Conservation (phyloP, 2,329 filamentous ascomycete genomes). For the Calonectria hawksworthii region DNA sequence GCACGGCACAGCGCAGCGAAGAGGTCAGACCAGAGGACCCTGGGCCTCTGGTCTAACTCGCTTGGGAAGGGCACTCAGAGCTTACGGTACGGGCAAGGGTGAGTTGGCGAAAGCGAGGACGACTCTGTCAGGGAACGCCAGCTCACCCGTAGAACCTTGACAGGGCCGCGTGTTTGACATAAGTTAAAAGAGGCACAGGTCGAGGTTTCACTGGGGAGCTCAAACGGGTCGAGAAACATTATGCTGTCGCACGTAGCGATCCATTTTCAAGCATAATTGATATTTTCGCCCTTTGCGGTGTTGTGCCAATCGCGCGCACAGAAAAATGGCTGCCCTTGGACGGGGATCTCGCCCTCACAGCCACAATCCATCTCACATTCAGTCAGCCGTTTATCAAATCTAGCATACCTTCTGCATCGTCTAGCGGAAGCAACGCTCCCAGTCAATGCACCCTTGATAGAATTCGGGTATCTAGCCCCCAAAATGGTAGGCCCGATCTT, state of each 20-base stretch:
- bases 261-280: not conserved
- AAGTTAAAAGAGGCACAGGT: not conserved
- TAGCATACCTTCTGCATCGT: slow-evolving; percentile 8
- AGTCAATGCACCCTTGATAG: not conserved
- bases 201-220: not conserved
- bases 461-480: slow-evolving; percentile 14
- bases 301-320: not conserved
- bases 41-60: not conserved
- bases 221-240: not conserved
- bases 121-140: not conserved
- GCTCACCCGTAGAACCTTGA: not conserved
- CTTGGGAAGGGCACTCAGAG: not conserved
- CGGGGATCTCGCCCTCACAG: slow-evolving; percentile 16
- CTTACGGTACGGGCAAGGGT: not conserved
- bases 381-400: slow-evolving; percentile 17
- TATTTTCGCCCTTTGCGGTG: not conserved
- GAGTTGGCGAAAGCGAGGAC: slow-evolving; percentile 2
- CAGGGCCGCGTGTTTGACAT: not conserved
- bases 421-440: not conserved
- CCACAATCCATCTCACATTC: slow-evolving; percentile 15
- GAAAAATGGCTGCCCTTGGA: not conserved
- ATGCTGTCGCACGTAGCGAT: slow-evolving; percentile 14
- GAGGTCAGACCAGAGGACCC: not conserved
- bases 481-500: slow-evolving; percentile 21
- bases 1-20: not conserved